Conservation (phyloP, 177 flowering plant species). For the Vitis hybrid region DNA sequence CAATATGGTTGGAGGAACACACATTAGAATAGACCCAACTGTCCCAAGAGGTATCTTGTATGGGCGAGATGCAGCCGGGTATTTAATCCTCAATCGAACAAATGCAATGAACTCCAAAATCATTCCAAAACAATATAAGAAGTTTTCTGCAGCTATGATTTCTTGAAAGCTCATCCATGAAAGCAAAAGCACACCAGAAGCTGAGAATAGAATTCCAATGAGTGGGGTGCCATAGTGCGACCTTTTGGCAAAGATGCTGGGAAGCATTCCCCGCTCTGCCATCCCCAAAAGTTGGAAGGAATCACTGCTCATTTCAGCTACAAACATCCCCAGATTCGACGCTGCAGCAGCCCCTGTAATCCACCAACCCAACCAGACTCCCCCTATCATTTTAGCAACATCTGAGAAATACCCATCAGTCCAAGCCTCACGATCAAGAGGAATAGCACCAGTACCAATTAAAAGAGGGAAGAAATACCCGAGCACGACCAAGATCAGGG, state of each 20-base stretch:
- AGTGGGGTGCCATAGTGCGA: conserved; percentile 61
- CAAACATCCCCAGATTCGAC: conserved; percentile 72
- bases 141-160: conserved; percentile 64
- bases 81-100: conserved; percentile 39
- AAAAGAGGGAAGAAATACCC: conserved; percentile 61
- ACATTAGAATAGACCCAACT: conserved; percentile 46
- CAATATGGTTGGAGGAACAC: conserved; percentile 53
- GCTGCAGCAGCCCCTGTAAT: conserved; percentile 60
- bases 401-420: conserved; percentile 63
- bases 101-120: conserved; percentile 63
- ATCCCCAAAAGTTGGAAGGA: conserved; percentile 71
- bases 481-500: conserved; percentile 48
- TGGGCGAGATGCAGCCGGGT: conserved; percentile 53
- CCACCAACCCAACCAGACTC: conserved; percentile 66
- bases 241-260: conserved; percentile 49
- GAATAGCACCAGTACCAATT: conserved; percentile 52
- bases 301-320: conserved; percentile 74
- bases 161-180: conserved; percentile 69
- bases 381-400: conserved; percentile 57
- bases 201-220: conserved; percentile 59
- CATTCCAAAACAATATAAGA: conserved; percentile 68
- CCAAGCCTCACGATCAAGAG: conserved; percentile 52
- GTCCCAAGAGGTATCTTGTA: conserved; percentile 60
- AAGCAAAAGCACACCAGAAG: conserved; percentile 53
- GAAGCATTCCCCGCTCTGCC: conserved; percentile 76